A percentile compares a stretch with the other conserved stretches of the same genome.
These are phyloP conservation scores for Dendrobium chrysotoxum DNA, from an alignment of 106 monocot genomes.

Conservation along the genomic window DNA sequence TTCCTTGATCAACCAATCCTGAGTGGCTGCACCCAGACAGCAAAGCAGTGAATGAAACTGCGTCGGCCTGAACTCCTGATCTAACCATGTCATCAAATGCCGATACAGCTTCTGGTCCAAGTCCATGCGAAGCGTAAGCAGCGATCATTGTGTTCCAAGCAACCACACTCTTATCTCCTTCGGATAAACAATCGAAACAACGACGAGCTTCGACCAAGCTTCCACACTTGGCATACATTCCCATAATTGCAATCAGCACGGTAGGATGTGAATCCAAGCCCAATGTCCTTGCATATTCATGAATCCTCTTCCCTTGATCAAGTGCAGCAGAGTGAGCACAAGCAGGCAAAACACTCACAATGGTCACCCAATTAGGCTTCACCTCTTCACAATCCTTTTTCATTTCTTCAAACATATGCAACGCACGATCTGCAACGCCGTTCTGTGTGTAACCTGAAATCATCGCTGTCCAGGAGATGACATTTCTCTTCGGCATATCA, in stretches of 20 bases:
- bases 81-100: constrained; percentile 44
- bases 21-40: constrained; percentile 63
- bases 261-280: constrained; percentile 22
- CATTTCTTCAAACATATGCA: constrained; percentile 48
- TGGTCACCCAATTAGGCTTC: constrained; percentile 45
- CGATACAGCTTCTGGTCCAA: constrained; percentile 26
- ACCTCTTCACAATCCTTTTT: constrained; percentile 15
- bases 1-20: constrained; percentile 45
- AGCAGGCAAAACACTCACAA: constrained; percentile 46
- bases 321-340: constrained; percentile 40
- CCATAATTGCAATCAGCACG: constrained; percentile 41
- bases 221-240: constrained; percentile 76
- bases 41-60: constrained; percentile 50
- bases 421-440: constrained; percentile 27
- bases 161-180: constrained; percentile 34
- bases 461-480: constrained; percentile 72
- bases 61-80: constrained; percentile 32
- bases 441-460: constrained; percentile 59
- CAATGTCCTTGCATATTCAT: constrained; percentile 26
- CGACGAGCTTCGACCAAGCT: constrained; percentile 36
- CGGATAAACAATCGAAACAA: constrained; percentile 26
- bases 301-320: constrained; percentile 42
- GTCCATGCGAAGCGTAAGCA: constrained; percentile 50
- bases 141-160: constrained; percentile 68
- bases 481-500: constrained; percentile 40